A percentile compares a stretch with the other conserved stretches of the same genome.
Evolutionary conservation across 78 protist species (phyloP).

Genomic region (Thecamonas trahens): DNA sequence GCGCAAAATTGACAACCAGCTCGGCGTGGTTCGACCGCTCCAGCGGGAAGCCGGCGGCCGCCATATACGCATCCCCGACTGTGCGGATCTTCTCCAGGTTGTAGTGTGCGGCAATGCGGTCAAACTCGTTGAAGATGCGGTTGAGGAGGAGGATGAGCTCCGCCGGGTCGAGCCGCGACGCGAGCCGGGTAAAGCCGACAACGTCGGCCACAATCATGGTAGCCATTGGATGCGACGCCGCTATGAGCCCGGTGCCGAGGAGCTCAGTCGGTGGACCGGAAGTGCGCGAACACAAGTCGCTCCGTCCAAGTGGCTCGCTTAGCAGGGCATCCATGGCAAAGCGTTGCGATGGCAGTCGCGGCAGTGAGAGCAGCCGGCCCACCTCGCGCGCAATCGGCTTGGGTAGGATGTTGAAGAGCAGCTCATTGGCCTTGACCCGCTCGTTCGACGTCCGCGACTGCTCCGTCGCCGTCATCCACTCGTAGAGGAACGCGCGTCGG

Average conservation of each 20-base stretch:
- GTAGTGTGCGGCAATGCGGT: constrained; percentile 23
- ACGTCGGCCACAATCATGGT: constrained; percentile 62
- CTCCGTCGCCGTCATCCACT: no score
- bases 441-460: no score
- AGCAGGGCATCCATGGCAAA: background rate
- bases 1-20: constrained; percentile 19
- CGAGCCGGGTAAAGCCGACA: constrained; percentile 63
- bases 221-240: constrained; percentile 18
- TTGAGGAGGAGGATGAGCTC: constrained; percentile 47
- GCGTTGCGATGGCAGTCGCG: no score
- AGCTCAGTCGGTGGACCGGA: no score
- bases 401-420: constrained; percentile 36
- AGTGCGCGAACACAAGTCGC: no score
- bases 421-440: background rate
- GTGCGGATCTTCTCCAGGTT: constrained; percentile 61
- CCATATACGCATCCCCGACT: constrained; percentile 61
- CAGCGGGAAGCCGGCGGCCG: constrained; percentile 31
- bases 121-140: constrained; percentile 44
- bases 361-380: no score
- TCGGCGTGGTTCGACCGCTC: constrained; percentile 2
- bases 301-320: background rate
- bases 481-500: no score
- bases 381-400: constrained; percentile 22
- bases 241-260: constrained; percentile 19
- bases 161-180: constrained; percentile 32